These are phyloP conservation scores for Tanacetum coccineum DNA, from an alignment of 129 eudicot genomes.

Conservation along the genomic window DNA sequence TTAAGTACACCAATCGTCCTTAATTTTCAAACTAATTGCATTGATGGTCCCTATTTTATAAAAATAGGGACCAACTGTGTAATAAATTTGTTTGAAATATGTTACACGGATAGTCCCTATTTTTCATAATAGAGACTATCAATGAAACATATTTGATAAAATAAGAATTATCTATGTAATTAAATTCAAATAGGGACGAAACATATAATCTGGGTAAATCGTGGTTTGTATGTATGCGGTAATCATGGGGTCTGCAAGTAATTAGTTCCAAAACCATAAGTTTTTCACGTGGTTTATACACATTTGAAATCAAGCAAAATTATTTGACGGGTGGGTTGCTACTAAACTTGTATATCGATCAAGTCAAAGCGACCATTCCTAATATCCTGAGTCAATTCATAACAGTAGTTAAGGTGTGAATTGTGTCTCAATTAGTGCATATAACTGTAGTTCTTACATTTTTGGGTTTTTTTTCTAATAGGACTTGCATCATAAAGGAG, in stretches of 20 bases:
- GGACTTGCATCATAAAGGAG: slow-evolving; percentile 28
- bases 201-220: no score
- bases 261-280: slow-evolving; percentile 43
- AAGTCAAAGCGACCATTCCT: slow-evolving; percentile 53
- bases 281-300: slow-evolving; percentile 59
- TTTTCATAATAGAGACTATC: no score
- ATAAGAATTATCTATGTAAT: no score
- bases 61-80: no score
- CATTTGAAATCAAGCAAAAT: slow-evolving; percentile 77
- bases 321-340: slow-evolving; percentile 57
- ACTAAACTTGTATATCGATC: slow-evolving; percentile 48
- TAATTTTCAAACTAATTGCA: no score
- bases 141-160: no score
- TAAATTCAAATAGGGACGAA: slow-evolving; percentile 9
- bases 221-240: neutral
- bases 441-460: no score
- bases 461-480: neutral
- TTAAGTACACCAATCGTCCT: no score
- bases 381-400: slow-evolving; percentile 55
- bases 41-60: no score
- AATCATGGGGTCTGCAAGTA: slow-evolving; percentile 36
- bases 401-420: slow-evolving; percentile 42
- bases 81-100: no score
- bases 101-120: no score
- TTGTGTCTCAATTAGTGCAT: neutral